Evolutionary conservation across 2,329 filamentous ascomycete genomes (phyloP), one percentile per base, ranked within the genome.

Genomic region (Whalleya microplaca): DNA sequence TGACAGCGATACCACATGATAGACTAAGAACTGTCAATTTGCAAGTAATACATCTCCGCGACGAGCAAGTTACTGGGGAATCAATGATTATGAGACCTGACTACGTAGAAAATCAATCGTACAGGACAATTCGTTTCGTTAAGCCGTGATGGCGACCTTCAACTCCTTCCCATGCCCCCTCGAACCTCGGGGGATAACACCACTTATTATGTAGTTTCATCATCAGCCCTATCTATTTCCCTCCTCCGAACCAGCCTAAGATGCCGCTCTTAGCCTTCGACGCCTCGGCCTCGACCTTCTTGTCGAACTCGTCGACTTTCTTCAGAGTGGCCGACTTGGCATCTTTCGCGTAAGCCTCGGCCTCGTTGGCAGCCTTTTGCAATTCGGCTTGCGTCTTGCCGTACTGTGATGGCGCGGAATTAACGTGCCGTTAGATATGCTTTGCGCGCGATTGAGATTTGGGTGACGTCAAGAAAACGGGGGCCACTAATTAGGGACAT

Each of bases 201-300:
- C n/a, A n/a, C n/a, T n/a, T n/a, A n/a, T n/a, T n/a, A n/a, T n/a
- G n/a, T n/a, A n/a, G n/a, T n/a, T n/a, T n/a, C n/a, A n/a, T n/a
- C n/a, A n/a, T n/a, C 23, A 27, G 23, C 23, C 23, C 23, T 77
- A 21, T 32, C 29, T 45, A 55, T 71, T 83, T 84, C 61, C 84
- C 78, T 50, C 83, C 83, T 55, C 92, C 88, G 69, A 97, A 96
- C 93, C 92, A 97, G 72, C 89, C 84, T 42, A 89, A 90, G 67
- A 96, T 75, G 62, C 89, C 89, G 68, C 86, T 85, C 86, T 96
- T 96, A 44, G 92, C 90, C 80, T 96, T 89, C 49, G 86, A 76
- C 3, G 92, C 86, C 64, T 87, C 86, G 64, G 90, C 80, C 79
- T 93, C 90, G 50, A 96, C 88, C 64, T 86, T 92, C 68, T 86